Evolutionary conservation across 805 yeast species (phyloP), one percentile per base, ranked within the genome.

Genomic region (Saccharomycopsis malanga): DNA sequence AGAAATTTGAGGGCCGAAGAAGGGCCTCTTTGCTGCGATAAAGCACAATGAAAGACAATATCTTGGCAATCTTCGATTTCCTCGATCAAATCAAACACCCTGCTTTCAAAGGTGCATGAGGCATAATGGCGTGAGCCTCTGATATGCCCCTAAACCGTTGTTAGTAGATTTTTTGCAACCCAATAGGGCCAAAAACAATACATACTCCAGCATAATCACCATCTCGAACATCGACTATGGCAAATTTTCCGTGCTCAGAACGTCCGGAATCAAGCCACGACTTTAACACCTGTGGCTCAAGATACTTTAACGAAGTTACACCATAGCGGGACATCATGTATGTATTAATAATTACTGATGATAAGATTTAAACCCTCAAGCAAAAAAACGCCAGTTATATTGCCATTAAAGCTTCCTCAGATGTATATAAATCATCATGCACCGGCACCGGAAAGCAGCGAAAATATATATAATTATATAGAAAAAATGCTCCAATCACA

Each of bases 11-110:
- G 65, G 0, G 97, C 88, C 3, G 96, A 76, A 3, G 85, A 69
- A 0, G 98, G 98, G 0, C 98, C 98, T 44, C 98, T 69, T 50
- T 83, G 94, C 63, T 93, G 98, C 2, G 94, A 82, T 25, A 85
- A 70, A 24, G 89, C 88, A 63, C 98, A 91, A 61, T 93, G 96
- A 66, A 91, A 93, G 0, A 93, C 83, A 0, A 87, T 76, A 45
- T 74, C 78, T 59, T 52, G 87, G 52, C 73, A 78, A 61, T 88
- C 97, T 17, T 87, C 81, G 12, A 87, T 74, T 24, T 74, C 77
- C 46, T 80, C 81, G 0, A 96, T 91, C 50, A 77, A 70, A 41
- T 74, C 37, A 9, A 27, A 34, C 4, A 51, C 35, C 17, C 23
- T 34, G 9, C 27, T 27, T 7, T 48, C 51, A 36, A 48, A 51